Evolutionary conservation across 164 flowering plant species (phyloP).

Genomic region (Vitis rotundifolia): DNA sequence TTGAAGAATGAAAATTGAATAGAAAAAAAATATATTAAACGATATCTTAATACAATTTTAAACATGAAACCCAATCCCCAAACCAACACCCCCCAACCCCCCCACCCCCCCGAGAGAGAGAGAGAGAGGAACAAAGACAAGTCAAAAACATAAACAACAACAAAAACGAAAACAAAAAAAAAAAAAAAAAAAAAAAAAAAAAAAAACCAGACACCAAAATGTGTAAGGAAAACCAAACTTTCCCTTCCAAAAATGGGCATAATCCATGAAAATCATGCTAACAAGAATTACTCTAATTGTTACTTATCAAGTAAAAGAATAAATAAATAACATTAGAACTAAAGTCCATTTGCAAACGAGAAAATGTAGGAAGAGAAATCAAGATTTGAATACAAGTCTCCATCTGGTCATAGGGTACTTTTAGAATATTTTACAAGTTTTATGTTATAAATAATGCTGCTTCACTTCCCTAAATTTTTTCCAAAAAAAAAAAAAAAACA

Average conservation of each 20-base stretch:
- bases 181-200: too few species aligned
- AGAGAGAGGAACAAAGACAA: neutral
- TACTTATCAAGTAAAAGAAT: neutral
- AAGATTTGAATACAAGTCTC: neutral
- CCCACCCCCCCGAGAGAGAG: neutral
- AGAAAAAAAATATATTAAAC: neutral
- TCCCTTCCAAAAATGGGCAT: neutral
- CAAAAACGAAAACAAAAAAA: too few species aligned
- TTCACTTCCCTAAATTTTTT: too few species aligned
- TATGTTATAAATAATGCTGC: too few species aligned
- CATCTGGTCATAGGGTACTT: too few species aligned
- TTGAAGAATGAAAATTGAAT: neutral
- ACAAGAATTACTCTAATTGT: neutral
- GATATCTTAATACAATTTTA: too few species aligned
- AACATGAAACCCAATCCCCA: too few species aligned
- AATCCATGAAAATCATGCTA: neutral
- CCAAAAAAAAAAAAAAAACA: too few species aligned
- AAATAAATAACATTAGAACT: neutral
- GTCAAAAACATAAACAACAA: neutral
- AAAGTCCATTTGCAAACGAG: neutral
- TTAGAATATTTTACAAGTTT: too few species aligned
- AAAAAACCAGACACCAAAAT: neutral
- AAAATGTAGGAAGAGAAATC: neutral
- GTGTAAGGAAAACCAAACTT: too few species aligned
- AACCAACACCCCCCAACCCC: neutral